A percentile compares a stretch with the other conserved stretches of the same genome.
Evolutionary conservation across 768 basidiomycete genomes (phyloP).

Genomic region (Pilatotrama ljubarskyi): DNA sequence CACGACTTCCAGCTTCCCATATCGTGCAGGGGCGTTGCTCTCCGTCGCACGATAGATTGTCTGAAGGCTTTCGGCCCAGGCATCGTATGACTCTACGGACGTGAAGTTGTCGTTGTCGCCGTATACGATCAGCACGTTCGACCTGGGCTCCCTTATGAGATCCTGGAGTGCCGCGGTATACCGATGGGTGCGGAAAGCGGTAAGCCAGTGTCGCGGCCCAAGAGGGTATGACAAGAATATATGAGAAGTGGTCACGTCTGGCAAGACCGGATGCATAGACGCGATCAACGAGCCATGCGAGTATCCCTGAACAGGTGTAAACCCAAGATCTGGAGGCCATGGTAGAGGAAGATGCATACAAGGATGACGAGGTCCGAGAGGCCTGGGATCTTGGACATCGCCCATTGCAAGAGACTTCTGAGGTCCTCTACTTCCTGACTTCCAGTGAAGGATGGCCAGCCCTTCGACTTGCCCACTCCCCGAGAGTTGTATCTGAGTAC

Average conservation of each 20-base stretch:
- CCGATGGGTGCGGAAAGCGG: slow-evolving; percentile 58
- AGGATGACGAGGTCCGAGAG: slow-evolving; percentile 57
- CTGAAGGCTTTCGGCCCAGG: slow-evolving; percentile 50
- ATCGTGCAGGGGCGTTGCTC: slow-evolving; percentile 7
- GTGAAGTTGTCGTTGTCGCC: slow-evolving; percentile 79
- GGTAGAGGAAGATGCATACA: slow-evolving; percentile 41
- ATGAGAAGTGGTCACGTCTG: slow-evolving; percentile 57
- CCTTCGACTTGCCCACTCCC: slow-evolving; percentile 73
- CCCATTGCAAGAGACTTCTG: slow-evolving; percentile 59
- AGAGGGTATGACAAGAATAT: slow-evolving; percentile 78
- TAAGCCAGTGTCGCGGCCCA: slow-evolving; percentile 64
- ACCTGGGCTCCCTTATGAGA: slow-evolving; percentile 46
- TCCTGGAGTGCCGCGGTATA: slow-evolving; percentile 54
- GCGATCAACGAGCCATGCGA: slow-evolving; percentile 78
- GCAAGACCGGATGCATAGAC: slow-evolving; percentile 60
- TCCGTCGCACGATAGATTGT: slow-evolving; percentile 2
- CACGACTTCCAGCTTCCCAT: slow-evolving; percentile 34
- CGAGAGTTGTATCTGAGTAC: slow-evolving; percentile 77
- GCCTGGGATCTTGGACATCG: slow-evolving; percentile 41
- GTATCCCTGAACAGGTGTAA: slow-evolving; percentile 58
- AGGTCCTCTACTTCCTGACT: slow-evolving; percentile 70
- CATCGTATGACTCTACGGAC: slow-evolving; percentile 48
- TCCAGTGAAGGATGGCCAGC: slow-evolving; percentile 74
- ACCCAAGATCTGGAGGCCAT: neutral
- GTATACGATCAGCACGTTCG: slow-evolving; percentile 61